Base-by-base conservation (phyloP, 768 basidiomycete species). In the Suillus spraguei region DNA sequence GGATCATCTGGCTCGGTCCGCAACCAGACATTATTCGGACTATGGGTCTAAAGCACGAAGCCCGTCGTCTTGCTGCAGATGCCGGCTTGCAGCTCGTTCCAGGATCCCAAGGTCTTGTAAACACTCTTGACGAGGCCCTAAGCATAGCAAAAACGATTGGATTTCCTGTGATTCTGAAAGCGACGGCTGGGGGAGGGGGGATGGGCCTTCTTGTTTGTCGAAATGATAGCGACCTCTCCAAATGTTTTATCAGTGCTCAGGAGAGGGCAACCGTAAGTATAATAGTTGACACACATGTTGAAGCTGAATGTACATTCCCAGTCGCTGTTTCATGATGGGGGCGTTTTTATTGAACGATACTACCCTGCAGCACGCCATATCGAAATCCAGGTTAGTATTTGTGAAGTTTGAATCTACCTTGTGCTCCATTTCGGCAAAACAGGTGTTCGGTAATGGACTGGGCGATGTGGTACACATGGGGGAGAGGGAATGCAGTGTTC, bases 401-500 rank as follows among this genome's bases (percentile, higher is more conserved):
- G 49, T 47, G 4, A 39, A 36, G n/a, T 11, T 47, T 6, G 6
- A 17, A 56, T 24, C 41, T 33, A 61, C n/a, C 10, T 13, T 28
- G 2, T 3, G 39, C 70, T 53, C 35, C 61, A 32, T 60, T 70
- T 54, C 39, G n/a, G 5, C 1, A 36, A 39, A 11, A 58, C 17
- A 87, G 87, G 82, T 90, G 0, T 89, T 90, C 65, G 89, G 89
- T 16, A 84, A 91, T 69, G 89, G 88, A 0, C 46, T 71, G 0
- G 86, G 85, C 4, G 76, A 83, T 50, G 84, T 83, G 13, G 75
- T 89, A 5, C 86, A 89, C 66, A 82, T 89, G 78, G 85, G 86
- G 42, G 89, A 90, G 69, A 80, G 89, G 16, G 89, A 91, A 70
- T 90, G 89, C 66, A 88, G 86, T 55, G 73, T 88, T 10, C 89